These are phyloP conservation scores for Tetradesmus lagerheimii DNA, from an alignment of 139 green algal genomes.

Conservation along the genomic window DNA sequence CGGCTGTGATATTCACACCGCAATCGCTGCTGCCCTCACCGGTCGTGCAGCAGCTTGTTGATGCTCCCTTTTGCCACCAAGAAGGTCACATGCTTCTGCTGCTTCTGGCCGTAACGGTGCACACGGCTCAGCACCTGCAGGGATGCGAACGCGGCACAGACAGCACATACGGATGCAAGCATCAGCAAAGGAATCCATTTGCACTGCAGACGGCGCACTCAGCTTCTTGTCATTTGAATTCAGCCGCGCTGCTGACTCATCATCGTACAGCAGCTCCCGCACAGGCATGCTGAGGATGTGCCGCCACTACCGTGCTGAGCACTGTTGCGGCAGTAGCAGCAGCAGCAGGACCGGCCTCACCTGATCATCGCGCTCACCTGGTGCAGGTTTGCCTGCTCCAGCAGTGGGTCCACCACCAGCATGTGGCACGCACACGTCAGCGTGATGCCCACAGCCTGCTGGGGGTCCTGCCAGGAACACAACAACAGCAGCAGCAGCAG, in stretches of 20 bases:
- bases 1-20: too few species aligned
- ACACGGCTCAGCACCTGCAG: background rate
- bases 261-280: too few species aligned
- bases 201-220: too few species aligned
- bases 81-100: conserved; percentile 18
- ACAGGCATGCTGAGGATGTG: too few species aligned
- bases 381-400: background rate
- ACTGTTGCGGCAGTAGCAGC: background rate
- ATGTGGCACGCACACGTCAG: background rate
- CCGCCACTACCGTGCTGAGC: too few species aligned
- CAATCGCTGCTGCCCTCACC: too few species aligned
- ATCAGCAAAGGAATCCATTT: too few species aligned
- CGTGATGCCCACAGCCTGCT: conserved; percentile 4
- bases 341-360: background rate
- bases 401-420: background rate
- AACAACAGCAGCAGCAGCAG: background rate
- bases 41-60: background rate
- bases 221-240: too few species aligned
- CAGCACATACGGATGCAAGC: too few species aligned
- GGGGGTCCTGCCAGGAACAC: background rate
- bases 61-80: background rate
- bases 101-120: conserved; percentile 12
- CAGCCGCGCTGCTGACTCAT: too few species aligned
- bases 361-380: too few species aligned
- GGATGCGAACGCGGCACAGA: too few species aligned